Conservation (phyloP, 179 eudicot genomes). For the Nepenthes alata region DNA sequence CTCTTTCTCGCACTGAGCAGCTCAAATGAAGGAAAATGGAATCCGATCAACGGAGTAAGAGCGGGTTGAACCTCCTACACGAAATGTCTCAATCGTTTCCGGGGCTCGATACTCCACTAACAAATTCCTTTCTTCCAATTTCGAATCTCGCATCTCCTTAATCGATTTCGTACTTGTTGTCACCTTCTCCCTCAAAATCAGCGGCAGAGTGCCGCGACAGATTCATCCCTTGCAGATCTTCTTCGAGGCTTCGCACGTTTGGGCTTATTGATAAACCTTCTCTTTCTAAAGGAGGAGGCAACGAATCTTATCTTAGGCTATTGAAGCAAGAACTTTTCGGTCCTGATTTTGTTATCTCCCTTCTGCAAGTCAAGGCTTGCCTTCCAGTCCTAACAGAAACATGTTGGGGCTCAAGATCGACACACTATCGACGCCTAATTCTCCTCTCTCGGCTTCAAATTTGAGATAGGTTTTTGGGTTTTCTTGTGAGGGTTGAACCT, state of each 20-base stretch:
- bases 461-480: constrained; percentile 36
- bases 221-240: constrained; percentile 88
- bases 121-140: constrained; percentile 14
- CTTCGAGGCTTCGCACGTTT: constrained; percentile 76
- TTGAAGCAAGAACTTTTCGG: constrained; percentile 66
- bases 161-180: constrained; percentile 55
- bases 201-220: constrained; percentile 67
- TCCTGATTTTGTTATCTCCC: constrained; percentile 41
- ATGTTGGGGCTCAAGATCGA: constrained; percentile 79
- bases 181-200: constrained; percentile 29
- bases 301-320: constrained; percentile 59
- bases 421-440: constrained; percentile 33
- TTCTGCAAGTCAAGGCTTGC: constrained; percentile 31
- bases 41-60: constrained; percentile 47
- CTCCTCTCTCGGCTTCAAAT: constrained; percentile 50
- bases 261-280: constrained; percentile 61
- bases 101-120: constrained; percentile 33
- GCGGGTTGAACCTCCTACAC: constrained; percentile 78
- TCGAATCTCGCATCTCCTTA: constrained; percentile 46
- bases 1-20: neutral
- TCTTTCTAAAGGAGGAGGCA: constrained; percentile 34
- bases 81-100: constrained; percentile 61
- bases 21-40: constrained; percentile 25
- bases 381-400: constrained; percentile 50
- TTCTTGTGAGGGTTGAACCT: constrained; percentile 31